Base-by-base conservation (phyloP, 768 basidiomycete genomes). In the Termitomyces sp. region DNA sequence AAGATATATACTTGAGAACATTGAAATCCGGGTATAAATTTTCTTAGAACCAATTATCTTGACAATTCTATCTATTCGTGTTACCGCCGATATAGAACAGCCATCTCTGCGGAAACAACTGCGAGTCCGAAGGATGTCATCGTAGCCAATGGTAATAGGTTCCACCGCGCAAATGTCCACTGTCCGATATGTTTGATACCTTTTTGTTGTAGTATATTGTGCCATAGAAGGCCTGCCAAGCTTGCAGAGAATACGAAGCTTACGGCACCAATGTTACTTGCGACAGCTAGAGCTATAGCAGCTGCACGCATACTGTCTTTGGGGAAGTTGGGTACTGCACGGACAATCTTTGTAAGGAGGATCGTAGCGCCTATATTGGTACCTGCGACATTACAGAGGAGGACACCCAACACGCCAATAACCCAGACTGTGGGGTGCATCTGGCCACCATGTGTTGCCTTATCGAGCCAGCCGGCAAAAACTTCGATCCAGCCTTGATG, bases 231-330 rank as follows among this genome's bases (percentile, higher is more conserved):
- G 0, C 95, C 95, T 0, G 94, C 94, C n/a, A 97, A 82, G 55
- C 89, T 93, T 0, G 92, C 92, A 3, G 89, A 88, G 69, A 97
- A 96, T 18, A 92, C 91, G 68, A 92, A 88, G 63, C 87, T 89
- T 63, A 96, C 89, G 3, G 95, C 96, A n/a, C 95, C 95, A 40
- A 93, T 88, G 70, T 98, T 98, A 55, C 86, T 89, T 3, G 91
- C 89, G 0, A 97, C 78, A 12, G 95, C 95, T 16, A 98, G 81
- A 0, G 93, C 82, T 52, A 87, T 82, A 0, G 81, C 86, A 5
- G 86, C 87, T 1, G 82, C 86, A 9, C 82, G 78, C 9, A 69
- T 62, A 46, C 68, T 75, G 49, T 72, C 62, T 4, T 65, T 51
- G 13, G 78, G 70, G 10, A 82, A 71, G 18, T 68, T 53, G 3